These are phyloP conservation scores for Metarhizium anisopliae DNA, from an alignment of 2,329 filamentous ascomycete species.

Conservation along the genomic window DNA sequence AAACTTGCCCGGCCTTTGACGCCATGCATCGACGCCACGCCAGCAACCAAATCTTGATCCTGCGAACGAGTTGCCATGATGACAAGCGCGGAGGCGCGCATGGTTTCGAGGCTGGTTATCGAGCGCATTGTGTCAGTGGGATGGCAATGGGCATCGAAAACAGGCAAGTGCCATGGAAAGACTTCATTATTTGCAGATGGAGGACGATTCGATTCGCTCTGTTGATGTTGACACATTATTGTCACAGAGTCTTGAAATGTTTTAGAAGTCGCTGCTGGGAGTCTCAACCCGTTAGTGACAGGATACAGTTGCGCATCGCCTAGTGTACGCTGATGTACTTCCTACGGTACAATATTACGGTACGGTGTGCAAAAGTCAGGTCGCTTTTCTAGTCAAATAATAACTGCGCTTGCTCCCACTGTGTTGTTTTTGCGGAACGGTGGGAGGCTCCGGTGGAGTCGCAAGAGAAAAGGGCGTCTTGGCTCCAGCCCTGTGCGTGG, in stretches of 20 bases:
- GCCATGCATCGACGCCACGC: slow-evolving; percentile 49
- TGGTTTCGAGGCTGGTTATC: slow-evolving; percentile 46
- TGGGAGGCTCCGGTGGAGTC: background rate
- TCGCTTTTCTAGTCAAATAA: too few relatives aligned
- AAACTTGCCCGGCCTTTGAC: slow-evolving; percentile 18
- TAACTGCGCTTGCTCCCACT: too few relatives aligned
- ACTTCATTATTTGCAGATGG: background rate
- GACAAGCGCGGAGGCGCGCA: slow-evolving; percentile 58
- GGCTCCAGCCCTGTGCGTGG: background rate
- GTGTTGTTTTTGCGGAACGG: background rate
- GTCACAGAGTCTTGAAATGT: background rate
- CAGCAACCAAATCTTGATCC: slow-evolving; percentile 64
- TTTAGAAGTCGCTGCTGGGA: background rate
- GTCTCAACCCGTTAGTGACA: background rate
- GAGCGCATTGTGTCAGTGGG: slow-evolving; percentile 68
- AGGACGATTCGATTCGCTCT: background rate
- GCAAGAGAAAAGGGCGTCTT: background rate
- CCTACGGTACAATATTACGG: too few relatives aligned
- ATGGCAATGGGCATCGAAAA: slow-evolving; percentile 77
- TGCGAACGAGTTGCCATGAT: slow-evolving; percentile 70
- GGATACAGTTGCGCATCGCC: background rate
- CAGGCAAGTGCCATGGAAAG: slow-evolving; percentile 62
- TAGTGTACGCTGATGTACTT: too few relatives aligned
- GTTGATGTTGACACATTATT: slow-evolving; percentile 3
- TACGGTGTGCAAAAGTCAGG: too few relatives aligned